These are phyloP conservation scores for Gamarada debralockiae DNA, from an alignment of 495 filamentous ascomycete species.

Conservation along the genomic window DNA sequence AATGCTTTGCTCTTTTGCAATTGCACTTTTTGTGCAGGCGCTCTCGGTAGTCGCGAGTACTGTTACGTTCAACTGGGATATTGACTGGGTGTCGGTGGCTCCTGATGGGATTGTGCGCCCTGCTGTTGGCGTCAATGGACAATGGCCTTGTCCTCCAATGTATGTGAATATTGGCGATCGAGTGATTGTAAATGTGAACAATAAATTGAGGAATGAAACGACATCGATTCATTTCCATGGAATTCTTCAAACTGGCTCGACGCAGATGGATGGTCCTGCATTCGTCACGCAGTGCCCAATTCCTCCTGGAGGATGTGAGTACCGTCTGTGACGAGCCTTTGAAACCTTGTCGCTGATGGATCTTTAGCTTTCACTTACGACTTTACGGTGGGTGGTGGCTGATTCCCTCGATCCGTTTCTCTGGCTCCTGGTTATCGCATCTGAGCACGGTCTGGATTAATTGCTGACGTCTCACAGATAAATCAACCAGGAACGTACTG, in stretches of 20 bases:
- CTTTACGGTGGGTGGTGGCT: conserved; percentile 41
- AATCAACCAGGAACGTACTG: conserved; percentile 16
- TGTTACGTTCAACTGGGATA: conserved; percentile 62
- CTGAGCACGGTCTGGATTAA: neutral
- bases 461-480: neutral
- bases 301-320: conserved; percentile 27
- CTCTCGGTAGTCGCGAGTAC: conserved; percentile 28
- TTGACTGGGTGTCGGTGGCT: conserved; percentile 65
- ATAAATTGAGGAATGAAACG: conserved; percentile 69
- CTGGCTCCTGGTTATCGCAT: neutral
- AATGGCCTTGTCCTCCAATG: conserved; percentile 69
- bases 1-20: too few relatives aligned
- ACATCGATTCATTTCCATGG: conserved; percentile 80
- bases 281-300: conserved; percentile 69
- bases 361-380: conserved; percentile 41
- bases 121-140: conserved; percentile 72
- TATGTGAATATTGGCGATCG: conserved; percentile 70
- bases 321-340: too few relatives aligned
- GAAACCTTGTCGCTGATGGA: too few relatives aligned
- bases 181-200: conserved; percentile 65
- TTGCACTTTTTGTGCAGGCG: too few relatives aligned
- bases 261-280: conserved; percentile 70
- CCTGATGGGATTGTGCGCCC: conserved; percentile 69
- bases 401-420: neutral
- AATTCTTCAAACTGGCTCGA: conserved; percentile 66